Percentiles rank a stretch among this genome's conserved stretches.
Conservation (phyloP, 768 basidiomycete genomes). For the Hirschioporus abietinus region DNA sequence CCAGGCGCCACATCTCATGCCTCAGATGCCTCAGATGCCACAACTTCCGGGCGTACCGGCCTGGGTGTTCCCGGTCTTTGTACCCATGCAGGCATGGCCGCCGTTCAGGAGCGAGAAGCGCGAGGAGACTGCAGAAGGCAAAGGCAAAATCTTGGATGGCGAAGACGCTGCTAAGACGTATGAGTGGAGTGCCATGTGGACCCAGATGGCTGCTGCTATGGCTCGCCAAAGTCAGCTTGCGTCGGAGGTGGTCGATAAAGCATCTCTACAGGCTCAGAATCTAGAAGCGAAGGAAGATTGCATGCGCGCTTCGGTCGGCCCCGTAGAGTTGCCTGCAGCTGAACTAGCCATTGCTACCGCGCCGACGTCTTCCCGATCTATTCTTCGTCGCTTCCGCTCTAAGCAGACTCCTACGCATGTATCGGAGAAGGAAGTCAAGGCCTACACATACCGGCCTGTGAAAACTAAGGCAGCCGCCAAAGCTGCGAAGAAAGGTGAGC, state of each 20-base stretch:
- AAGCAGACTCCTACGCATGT: constrained; percentile 38
- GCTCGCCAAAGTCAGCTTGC: constrained; percentile 31
- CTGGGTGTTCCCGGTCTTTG: constrained; percentile 73
- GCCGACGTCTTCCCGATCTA: constrained; percentile 19
- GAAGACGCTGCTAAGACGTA: constrained; percentile 34
- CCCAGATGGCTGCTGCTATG: constrained; percentile 49
- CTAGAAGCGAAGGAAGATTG: constrained; percentile 11
- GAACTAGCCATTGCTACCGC: background rate
- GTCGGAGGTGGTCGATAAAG: constrained; percentile 15
- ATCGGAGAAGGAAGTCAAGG: constrained; percentile 63
- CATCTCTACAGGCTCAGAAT: constrained; percentile 14
- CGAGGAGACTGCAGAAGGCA: constrained; percentile 20
- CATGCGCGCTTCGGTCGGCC: background rate
- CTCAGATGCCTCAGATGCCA: constrained; percentile 38
- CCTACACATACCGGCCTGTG: constrained; percentile 58
- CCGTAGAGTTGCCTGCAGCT: background rate
- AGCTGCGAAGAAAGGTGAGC: constrained; percentile 63
- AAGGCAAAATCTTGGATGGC: constrained; percentile 19
- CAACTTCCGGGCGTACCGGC: constrained; percentile 48
- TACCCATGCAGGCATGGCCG: constrained; percentile 62
- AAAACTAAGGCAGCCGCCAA: constrained; percentile 32
- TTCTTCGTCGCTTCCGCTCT: constrained; percentile 36
- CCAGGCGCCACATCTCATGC: constrained; percentile 53
- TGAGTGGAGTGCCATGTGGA: constrained; percentile 67
- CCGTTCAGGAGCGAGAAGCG: constrained; percentile 52